Percentiles rank a stretch among this genome's conserved stretches.
phyloP scores from a whole-genome alignment of 140 eudicot species.

The Ambrosia hybrid region DNA sequence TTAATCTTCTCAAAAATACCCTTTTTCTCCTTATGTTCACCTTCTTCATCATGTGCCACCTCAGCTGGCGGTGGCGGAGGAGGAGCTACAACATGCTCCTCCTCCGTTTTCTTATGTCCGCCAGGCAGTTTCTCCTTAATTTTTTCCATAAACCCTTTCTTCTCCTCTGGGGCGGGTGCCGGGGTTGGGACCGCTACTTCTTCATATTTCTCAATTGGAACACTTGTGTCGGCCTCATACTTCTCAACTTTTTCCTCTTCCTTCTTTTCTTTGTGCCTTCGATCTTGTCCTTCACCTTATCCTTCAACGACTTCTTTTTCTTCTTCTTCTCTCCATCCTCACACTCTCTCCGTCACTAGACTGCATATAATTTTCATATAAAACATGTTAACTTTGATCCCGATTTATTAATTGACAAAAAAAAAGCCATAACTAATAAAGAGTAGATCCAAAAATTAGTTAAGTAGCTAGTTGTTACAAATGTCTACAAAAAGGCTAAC shows the following conservation, averaged over 20 bases:
- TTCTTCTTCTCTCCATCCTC: slow-evolving; percentile 62
- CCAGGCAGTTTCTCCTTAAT: slow-evolving; percentile 72
- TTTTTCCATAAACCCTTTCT: slow-evolving; percentile 66
- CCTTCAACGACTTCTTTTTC: slow-evolving; percentile 62
- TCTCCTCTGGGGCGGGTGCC: slow-evolving; percentile 50
- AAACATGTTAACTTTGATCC: background rate
- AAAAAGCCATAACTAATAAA: background rate
- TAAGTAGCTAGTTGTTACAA: too few species aligned
- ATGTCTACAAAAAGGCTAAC: background rate
- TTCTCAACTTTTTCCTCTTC: slow-evolving; percentile 34
- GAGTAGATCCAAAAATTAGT: background rate
- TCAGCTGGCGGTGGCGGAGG: slow-evolving; percentile 14
- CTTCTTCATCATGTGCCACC: slow-evolving; percentile 15
- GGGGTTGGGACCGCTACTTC: slow-evolving; percentile 33
- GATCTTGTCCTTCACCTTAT: slow-evolving; percentile 53
- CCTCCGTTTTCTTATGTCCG: slow-evolving; percentile 46
- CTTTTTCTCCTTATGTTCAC: slow-evolving; percentile 49
- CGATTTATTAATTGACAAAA: background rate
- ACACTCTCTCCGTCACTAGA: slow-evolving; percentile 65
- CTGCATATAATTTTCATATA: slow-evolving; percentile 35
- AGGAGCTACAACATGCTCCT: slow-evolving; percentile 33
- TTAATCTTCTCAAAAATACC: slow-evolving; percentile 60
- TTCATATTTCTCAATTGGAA: slow-evolving; percentile 59
- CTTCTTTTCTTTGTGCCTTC: slow-evolving; percentile 47
- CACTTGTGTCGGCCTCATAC: slow-evolving; percentile 44